Evolutionary conservation across 495 filamentous ascomycete species (phyloP).

Genomic region (Penicillium arizonense): DNA sequence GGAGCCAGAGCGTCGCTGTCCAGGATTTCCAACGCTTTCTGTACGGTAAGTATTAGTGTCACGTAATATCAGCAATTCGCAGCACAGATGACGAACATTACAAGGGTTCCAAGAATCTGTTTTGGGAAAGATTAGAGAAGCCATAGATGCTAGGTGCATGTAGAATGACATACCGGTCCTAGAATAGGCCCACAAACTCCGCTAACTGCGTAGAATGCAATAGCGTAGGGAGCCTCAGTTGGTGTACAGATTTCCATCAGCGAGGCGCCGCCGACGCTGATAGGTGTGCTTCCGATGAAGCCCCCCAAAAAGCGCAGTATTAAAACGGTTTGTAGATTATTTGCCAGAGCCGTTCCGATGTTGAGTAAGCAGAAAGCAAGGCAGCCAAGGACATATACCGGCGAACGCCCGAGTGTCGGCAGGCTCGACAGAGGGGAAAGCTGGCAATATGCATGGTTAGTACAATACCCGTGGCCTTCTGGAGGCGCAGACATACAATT

Average conservation of each 20-base stretch:
- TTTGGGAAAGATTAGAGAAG: no score
- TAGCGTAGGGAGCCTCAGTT: slow-evolving; percentile 7
- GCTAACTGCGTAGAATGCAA: slow-evolving; percentile 14
- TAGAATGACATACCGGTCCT: slow-evolving; percentile 15
- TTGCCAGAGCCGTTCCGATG: slow-evolving; percentile 39
- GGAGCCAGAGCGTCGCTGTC: slow-evolving; percentile 11
- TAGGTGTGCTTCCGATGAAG: slow-evolving; percentile 43
- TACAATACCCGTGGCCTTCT: not conserved
- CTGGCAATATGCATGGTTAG: slow-evolving; percentile 2
- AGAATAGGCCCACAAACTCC: slow-evolving; percentile 14
- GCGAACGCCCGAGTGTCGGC: slow-evolving; percentile 40
- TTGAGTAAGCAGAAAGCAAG: slow-evolving; percentile 46
- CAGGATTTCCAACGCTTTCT: slow-evolving; percentile 8
- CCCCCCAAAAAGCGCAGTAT: slow-evolving; percentile 49
- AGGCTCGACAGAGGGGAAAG: slow-evolving; percentile 44
- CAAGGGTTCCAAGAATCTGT: slow-evolving; percentile 1
- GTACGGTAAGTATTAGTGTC: no score
- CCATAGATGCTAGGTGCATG: no score
- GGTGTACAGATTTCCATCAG: slow-evolving; percentile 8
- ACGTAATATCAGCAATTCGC: not conserved
- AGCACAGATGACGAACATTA: not conserved
- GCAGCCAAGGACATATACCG: slow-evolving; percentile 43
- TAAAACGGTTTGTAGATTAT: slow-evolving; percentile 44
- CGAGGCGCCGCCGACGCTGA: slow-evolving; percentile 27
- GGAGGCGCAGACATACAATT: slow-evolving; percentile 17